A percentile compares a stretch with the other conserved stretches of the same genome.
These are phyloP conservation scores for Trichoderma aggressivum DNA, from an alignment of 2,329 filamentous ascomycete species.

Conservation along the genomic window DNA sequence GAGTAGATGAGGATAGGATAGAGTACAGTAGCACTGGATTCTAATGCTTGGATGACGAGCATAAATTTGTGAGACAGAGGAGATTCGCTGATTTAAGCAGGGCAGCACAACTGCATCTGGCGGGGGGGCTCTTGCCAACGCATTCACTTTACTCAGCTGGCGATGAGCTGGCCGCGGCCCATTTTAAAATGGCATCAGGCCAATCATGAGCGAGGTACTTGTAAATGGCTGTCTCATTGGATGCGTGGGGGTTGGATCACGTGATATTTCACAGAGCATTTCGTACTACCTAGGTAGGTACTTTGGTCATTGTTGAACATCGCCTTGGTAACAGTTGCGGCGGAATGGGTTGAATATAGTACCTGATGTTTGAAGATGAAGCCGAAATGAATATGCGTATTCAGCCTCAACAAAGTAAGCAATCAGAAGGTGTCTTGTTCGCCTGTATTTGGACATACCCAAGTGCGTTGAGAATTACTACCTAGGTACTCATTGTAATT, in stretches of 20 bases:
- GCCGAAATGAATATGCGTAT: not conserved
- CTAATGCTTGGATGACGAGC: not conserved
- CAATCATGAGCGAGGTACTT: not conserved
- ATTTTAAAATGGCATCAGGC: not conserved
- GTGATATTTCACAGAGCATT: not conserved
- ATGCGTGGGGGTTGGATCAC: not conserved
- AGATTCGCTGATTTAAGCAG: not conserved
- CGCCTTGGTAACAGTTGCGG: too few species aligned
- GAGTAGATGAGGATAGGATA: not conserved
- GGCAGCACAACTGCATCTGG: not conserved
- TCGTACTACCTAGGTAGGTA: too few species aligned
- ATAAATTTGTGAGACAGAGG: not conserved
- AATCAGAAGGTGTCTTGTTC: not conserved
- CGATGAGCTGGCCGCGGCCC: conserved; percentile 4
- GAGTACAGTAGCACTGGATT: not conserved
- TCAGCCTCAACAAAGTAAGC: not conserved
- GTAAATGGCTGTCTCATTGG: not conserved
- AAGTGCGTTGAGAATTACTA: not conserved
- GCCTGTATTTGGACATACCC: not conserved
- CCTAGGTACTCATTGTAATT: not conserved
- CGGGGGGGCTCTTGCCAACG: not conserved
- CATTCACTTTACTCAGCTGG: conserved; percentile 1
- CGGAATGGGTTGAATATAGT: not conserved
- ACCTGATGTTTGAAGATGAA: not conserved
- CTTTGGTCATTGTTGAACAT: not conserved